Percentiles rank a stretch among this genome's conserved stretches.
phyloP scores from a whole-genome alignment of 768 basidiomycete species.

The Lentinus tigrinus region DNA sequence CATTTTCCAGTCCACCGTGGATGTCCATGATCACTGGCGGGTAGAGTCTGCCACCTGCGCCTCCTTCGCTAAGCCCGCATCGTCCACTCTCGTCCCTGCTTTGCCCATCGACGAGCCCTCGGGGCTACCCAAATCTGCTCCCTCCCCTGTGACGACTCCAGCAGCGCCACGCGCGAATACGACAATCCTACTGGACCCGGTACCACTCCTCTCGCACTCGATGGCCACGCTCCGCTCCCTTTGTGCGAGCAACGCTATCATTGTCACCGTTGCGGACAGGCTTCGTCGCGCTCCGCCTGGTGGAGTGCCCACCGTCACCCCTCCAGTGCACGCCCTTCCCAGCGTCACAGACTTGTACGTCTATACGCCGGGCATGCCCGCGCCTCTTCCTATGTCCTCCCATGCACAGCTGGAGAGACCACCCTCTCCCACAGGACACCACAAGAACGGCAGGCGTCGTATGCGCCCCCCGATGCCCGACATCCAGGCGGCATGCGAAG shows the following conservation, averaged over 20 bases:
- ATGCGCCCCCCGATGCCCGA: background rate
- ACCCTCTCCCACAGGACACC: background rate
- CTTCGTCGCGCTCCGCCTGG: conserved; percentile 10
- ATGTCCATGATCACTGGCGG: too few relatives aligned
- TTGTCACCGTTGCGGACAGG: conserved; percentile 10
- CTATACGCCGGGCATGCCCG: conserved; percentile 8
- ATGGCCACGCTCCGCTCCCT: conserved; percentile 2
- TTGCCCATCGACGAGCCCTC: conserved; percentile 4
- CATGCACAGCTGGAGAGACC: background rate
- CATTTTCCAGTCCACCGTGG: too few relatives aligned
- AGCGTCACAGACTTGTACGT: conserved; percentile 5
- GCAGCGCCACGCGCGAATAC: background rate
- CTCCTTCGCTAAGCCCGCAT: background rate
- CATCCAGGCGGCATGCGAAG: conserved; percentile 8
- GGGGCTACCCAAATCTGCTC: background rate
- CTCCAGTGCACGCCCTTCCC: conserved; percentile 16
- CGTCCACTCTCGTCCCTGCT: background rate
- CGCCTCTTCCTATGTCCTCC: background rate
- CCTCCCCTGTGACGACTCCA: conserved; percentile 3
- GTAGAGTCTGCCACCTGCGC: background rate
- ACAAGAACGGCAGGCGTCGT: background rate
- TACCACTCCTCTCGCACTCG: conserved; percentile 9
- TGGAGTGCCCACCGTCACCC: conserved; percentile 9
- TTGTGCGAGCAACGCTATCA: conserved; percentile 3
- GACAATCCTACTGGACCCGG: conserved; percentile 5